Evolutionary conservation across 1,139 yeast species (phyloP), one percentile per base, ranked within the genome.

Genomic region (Scheffersomyces cryptocercus): DNA sequence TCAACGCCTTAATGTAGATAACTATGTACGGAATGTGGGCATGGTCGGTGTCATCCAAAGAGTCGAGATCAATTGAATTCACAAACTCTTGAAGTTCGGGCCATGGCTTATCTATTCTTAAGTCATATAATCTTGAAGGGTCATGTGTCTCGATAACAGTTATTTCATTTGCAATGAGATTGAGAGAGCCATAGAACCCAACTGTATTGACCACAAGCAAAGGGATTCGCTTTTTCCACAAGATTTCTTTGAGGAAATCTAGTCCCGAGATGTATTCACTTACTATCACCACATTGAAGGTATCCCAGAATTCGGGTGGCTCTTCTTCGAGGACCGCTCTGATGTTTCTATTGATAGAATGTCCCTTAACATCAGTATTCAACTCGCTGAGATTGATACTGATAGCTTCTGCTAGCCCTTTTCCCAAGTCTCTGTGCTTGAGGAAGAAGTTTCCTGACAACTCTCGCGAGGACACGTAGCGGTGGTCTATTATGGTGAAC

Each of bases 41-140:
- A 46, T 82, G 81, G 14, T 79, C 82, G 3, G 72, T 70, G 35
- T 75, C 79, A 40, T 72, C 74, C 46, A 85, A 51, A 0, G 50
- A 36, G 2, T 68, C 70, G 16, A 86, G 56, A 38, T 82, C 77
- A 41, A 84, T 67, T 1, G 77, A 61, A 44, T 80, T 77, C 8
- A 81, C 74, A 54, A 73, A 83, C 0, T 64, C 64, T 35, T 65
- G 63, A n/a, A 91, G 65, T 52, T 86, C 89, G 0, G 73, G 67
- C 97, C 97, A 93, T 1, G 96, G 93, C 3, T 59, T 50, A 47
- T 84, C 85, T 4, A 91, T 67, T 40, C 97, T 68, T 44, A 91
- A 67, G 55, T 89, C 97, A 31, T 76, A 81, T 3, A 84, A 60
- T 9, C 78, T 68, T 35, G 82, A 81, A 1, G 79, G 77, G 36